Evolutionary conservation across 352 stramenopile genomes (phyloP).

Genomic region (Phytophthora citrophthora): DNA sequence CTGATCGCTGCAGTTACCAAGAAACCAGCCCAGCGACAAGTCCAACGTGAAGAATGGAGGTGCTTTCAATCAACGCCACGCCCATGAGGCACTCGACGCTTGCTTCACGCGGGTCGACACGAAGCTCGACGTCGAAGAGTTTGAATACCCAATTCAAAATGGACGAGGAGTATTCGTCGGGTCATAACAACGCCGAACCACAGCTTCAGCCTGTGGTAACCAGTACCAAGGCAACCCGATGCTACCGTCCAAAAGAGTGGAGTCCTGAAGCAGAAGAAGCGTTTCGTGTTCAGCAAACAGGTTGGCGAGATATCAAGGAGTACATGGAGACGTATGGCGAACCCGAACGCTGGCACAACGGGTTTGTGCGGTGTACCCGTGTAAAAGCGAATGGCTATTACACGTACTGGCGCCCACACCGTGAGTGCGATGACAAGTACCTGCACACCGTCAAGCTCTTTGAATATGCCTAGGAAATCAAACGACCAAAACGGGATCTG

Average conservation of each 20-base stretch:
- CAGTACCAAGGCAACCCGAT: conserved; percentile 61
- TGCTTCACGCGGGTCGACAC: conserved; percentile 44
- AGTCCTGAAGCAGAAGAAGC: conserved; percentile 72
- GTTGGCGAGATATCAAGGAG: conserved; percentile 80
- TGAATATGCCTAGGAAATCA: conserved; percentile 56
- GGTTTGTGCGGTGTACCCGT: conserved; percentile 78
- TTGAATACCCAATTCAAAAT: conserved; percentile 58
- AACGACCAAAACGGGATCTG: neutral
- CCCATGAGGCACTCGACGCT: conserved; percentile 38
- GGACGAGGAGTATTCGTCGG: conserved; percentile 50
- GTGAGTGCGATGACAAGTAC: conserved; percentile 87
- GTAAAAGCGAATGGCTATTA: conserved; percentile 87
- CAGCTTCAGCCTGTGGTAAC: conserved; percentile 47
- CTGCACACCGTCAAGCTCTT: conserved; percentile 82
- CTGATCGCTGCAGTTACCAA: neutral
- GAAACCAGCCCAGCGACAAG: conserved; percentile 4
- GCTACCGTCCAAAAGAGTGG: conserved; percentile 77
- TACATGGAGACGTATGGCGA: conserved; percentile 83
- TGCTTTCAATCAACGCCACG: conserved; percentile 45
- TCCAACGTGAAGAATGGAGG: conserved; percentile 23
- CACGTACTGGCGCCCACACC: conserved; percentile 76
- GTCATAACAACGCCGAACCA: conserved; percentile 29
- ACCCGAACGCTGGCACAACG: conserved; percentile 76
- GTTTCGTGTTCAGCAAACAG: conserved; percentile 76
- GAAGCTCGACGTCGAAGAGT: conserved; percentile 22